These are phyloP conservation scores for Colletotrichum truncatum DNA, from an alignment of 2,329 filamentous ascomycete species.

Conservation along the genomic window DNA sequence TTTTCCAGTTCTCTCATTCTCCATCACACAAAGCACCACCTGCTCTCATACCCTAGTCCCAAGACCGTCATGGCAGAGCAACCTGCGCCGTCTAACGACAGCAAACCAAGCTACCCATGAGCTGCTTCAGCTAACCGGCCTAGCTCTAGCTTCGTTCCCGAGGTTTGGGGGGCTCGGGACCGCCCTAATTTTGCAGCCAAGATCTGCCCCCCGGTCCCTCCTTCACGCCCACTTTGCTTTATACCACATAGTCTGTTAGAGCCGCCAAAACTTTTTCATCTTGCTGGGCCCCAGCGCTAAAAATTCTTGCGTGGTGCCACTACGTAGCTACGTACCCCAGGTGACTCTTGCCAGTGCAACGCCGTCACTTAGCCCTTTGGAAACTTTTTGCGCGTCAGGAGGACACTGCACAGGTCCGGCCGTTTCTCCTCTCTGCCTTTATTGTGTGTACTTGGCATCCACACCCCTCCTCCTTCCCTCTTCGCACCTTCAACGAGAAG, in stretches of 20 bases:
- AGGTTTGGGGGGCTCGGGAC: constrained; percentile 21
- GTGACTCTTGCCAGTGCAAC: constrained; percentile 19
- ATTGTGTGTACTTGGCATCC: constrained; percentile 3
- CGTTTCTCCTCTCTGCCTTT: not conserved
- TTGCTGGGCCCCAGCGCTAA: not conserved
- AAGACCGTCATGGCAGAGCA: not conserved
- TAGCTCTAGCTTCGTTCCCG: constrained; percentile 25
- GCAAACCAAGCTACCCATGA: constrained; percentile 18
- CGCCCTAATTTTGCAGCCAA: constrained; percentile 24
- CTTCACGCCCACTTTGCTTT: not conserved
- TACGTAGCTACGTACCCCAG: constrained; percentile 21
- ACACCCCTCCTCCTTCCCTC: not conserved
- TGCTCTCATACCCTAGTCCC: not conserved
- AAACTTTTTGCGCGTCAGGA: constrained; percentile 27
- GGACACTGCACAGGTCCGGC: constrained; percentile 18
- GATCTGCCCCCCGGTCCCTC: constrained; percentile 21
- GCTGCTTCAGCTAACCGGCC: not conserved
- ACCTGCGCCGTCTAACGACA: constrained; percentile 9
- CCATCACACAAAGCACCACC: not conserved
- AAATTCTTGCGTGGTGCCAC: not conserved
- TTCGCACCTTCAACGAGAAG: not conserved
- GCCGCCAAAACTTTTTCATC: constrained; percentile 18
- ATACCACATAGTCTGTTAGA: not conserved
- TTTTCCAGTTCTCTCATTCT: not conserved
- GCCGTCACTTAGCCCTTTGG: constrained; percentile 22